Evolutionary conservation across 345 rosid genomes (phyloP).

Genomic region (Gossypium raimondii): DNA sequence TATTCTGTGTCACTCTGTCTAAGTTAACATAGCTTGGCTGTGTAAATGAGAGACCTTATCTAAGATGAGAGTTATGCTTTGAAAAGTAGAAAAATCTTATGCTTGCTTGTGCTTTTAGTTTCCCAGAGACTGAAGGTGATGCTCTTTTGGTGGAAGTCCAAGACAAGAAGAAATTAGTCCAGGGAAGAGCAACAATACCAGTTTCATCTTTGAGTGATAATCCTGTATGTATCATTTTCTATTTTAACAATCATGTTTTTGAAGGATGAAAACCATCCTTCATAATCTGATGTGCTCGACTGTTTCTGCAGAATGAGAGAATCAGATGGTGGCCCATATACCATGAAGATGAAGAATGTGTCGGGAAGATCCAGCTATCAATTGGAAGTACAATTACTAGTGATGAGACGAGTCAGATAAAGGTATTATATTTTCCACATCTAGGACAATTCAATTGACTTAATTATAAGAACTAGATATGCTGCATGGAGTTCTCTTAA

Average conservation of each 20-base stretch:
- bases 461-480: not conserved
- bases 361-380: conserved; percentile 89
- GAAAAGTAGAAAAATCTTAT: conserved; percentile 20
- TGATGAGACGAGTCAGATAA: conserved; percentile 67
- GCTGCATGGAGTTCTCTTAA: not conserved
- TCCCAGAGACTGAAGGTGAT: conserved; percentile 82
- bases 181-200: conserved; percentile 68
- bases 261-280: not conserved
- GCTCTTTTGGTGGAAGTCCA: conserved; percentile 78
- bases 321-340: conserved; percentile 83
- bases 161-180: conserved; percentile 60
- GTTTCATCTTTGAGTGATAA: conserved; percentile 65
- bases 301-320: conserved; percentile 60
- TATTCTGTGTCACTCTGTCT: not conserved
- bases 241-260: conserved; percentile 14
- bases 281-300: conserved; percentile 7
- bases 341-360: conserved; percentile 91
- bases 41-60: not conserved
- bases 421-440: conserved; percentile 40
- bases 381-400: conserved; percentile 58
- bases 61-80: not conserved
- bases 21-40: conserved; percentile 10
- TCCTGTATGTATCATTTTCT: conserved; percentile 46
- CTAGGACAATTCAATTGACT: not conserved
- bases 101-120: conserved; percentile 41